Evolutionary conservation across 345 rosid genomes (phyloP), one percentile per base, ranked within the genome.

Genomic region (Salix dunnii): DNA sequence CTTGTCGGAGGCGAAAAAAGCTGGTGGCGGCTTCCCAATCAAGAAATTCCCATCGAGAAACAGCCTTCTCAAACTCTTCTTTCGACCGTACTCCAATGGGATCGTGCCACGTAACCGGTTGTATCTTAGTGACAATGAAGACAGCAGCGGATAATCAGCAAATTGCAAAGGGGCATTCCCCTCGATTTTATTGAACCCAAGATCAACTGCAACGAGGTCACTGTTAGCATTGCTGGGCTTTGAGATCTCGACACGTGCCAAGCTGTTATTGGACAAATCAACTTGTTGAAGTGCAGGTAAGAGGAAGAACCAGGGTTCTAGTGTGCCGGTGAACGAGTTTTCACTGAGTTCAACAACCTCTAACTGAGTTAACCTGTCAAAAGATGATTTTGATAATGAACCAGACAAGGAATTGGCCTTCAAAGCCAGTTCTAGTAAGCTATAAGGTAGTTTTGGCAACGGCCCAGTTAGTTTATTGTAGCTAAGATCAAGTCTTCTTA

Each of bases 341-440:
- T 91, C 93, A 1, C 93, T 83, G 74, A 95, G 93, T 77, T 95
- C 99, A 69, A 91, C 73, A 5, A 95, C 93, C 78, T 86, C 97
- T 21, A 95, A 67, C 86, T 80, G 92, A 76, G 84, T 77, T 77
- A 88, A 73, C 77, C 89, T 89, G 14, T 84, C 87, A 71, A 95
- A 95, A 2, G 92, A 76, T 5, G 78, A 64, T 79, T 82, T 89
- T 10, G 79, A 12, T 33, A 93, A 62, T 11, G 80, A 76, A 23
- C 99, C 99, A 9, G 97, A 83, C 67, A 95, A 76, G 9, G 86
- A 84, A 76, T 95, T 95, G 40, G 79, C 84, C 86, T 87, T 90
- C 33, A 89, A 8, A 53, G 99, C 97, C 17, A 95, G 87, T 71
- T 88, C 93, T 8, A 86, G 64, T 6, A 93, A 83, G 74, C 77